These are phyloP conservation scores for Boletus tylopilopsis DNA, from an alignment of 768 basidiomycete species.

Conservation along the genomic window DNA sequence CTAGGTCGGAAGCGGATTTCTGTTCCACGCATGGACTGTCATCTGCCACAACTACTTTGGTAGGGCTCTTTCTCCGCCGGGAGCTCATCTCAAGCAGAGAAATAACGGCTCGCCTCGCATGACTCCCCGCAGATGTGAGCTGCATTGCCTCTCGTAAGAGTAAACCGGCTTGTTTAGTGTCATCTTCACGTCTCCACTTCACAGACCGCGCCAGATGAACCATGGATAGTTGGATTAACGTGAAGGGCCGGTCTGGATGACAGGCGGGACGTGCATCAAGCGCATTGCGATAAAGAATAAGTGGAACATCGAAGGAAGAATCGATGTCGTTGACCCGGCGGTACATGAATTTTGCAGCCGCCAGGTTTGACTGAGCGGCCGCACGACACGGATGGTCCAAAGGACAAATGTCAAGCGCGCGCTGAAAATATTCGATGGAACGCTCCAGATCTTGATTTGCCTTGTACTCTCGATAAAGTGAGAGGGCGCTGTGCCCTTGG, in stretches of 20 bases:
- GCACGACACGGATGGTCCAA: constrained; percentile 1
- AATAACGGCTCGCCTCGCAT: not conserved
- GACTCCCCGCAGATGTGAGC: not conserved
- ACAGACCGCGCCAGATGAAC: not conserved
- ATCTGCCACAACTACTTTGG: no score
- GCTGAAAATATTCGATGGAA: not conserved
- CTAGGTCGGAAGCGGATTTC: no score
- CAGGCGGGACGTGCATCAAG: not conserved
- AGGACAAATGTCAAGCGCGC: not conserved
- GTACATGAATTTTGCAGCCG: not conserved
- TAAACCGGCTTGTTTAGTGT: not conserved
- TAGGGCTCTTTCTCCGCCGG: no score
- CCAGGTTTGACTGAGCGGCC: not conserved
- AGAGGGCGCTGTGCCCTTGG: not conserved
- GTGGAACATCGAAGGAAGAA: not conserved
- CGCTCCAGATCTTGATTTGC: not conserved
- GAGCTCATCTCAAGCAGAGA: not conserved
- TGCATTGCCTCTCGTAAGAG: not conserved
- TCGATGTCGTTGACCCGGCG: not conserved
- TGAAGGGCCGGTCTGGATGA: constrained; percentile 2
- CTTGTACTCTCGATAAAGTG: not conserved
- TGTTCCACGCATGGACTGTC: not conserved
- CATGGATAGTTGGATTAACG: not conserved
- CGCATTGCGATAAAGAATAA: not conserved
- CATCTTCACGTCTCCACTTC: not conserved